Evolutionary conservation across 2,329 filamentous ascomycete species (phyloP).

Genomic region (Elsinoe necatrix): DNA sequence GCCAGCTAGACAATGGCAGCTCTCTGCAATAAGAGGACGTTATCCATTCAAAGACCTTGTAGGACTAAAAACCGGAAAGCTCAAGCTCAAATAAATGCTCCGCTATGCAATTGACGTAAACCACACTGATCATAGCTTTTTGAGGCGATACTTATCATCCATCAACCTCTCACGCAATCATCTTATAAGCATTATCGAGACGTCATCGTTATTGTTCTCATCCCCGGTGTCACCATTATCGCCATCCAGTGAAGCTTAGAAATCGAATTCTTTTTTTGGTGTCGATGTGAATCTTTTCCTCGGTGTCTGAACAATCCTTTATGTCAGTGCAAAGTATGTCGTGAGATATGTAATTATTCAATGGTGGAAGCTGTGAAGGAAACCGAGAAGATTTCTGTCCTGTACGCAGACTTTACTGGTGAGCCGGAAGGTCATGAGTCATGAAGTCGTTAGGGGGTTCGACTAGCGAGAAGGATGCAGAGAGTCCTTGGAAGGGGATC

Average conservation of each 20-base stretch:
- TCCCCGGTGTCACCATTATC: neutral
- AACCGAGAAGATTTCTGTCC: neutral
- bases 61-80: neutral
- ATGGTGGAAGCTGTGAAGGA: neutral
- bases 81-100: neutral
- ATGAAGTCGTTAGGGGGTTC: neutral
- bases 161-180: too few relatives aligned
- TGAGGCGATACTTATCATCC: too few relatives aligned
- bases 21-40: too few relatives aligned
- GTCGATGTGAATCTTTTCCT: too few relatives aligned
- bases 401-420: neutral
- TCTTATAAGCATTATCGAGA: neutral
- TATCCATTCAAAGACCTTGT: neutral
- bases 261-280: too few relatives aligned
- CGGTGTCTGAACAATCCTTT: too few relatives aligned
- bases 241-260: too few relatives aligned
- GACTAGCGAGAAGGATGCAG: neutral
- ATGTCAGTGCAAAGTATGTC: too few relatives aligned
- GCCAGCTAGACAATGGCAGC: too few relatives aligned
- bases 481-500: neutral
- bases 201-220: neutral
- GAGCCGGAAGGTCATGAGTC: neutral
- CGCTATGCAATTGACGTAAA: neutral
- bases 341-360: neutral
- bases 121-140: too few relatives aligned